A percentile compares a stretch with the other conserved stretches of the same genome.
Evolutionary conservation across 177 flowering plant genomes (phyloP).

Genomic region (Telopea speciosissima): DNA sequence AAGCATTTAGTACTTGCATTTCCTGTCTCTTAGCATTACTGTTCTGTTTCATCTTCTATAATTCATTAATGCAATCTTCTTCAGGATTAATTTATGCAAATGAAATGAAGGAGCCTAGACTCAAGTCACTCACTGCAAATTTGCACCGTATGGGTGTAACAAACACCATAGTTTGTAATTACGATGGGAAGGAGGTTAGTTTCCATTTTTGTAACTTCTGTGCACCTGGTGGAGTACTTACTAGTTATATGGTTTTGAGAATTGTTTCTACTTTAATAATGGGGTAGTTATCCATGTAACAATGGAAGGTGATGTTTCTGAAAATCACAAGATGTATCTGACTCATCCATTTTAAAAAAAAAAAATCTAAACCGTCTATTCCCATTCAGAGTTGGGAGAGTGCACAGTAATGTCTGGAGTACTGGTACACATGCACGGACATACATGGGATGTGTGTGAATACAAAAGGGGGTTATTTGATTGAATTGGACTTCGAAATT

Average conservation of each 20-base stretch:
- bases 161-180: conserved; percentile 83
- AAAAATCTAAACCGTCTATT: too few species aligned
- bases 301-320: too few species aligned
- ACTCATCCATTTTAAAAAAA: too few species aligned
- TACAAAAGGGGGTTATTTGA: too few species aligned
- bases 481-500: too few species aligned
- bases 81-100: conserved; percentile 89
- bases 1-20: not conserved
- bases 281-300: too few species aligned
- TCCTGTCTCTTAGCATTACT: not conserved
- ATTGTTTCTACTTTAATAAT: too few species aligned
- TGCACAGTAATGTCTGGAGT: too few species aligned
- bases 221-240: not conserved
- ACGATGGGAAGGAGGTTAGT: conserved; percentile 92
- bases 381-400: too few species aligned
- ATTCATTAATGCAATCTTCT: conserved; percentile 1
- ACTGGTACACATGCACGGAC: too few species aligned
- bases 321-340: too few species aligned
- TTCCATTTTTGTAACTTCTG: not conserved
- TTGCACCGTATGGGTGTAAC: conserved; percentile 95
- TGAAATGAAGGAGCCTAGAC: conserved; percentile 79
- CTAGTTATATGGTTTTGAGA: not conserved
- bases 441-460: too few species aligned
- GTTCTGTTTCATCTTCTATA: conserved; percentile 3
- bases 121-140: conserved; percentile 88